phyloP scores from a whole-genome alignment of 1,284 basidiomycete genomes.

The Inonotus hispidus region DNA sequence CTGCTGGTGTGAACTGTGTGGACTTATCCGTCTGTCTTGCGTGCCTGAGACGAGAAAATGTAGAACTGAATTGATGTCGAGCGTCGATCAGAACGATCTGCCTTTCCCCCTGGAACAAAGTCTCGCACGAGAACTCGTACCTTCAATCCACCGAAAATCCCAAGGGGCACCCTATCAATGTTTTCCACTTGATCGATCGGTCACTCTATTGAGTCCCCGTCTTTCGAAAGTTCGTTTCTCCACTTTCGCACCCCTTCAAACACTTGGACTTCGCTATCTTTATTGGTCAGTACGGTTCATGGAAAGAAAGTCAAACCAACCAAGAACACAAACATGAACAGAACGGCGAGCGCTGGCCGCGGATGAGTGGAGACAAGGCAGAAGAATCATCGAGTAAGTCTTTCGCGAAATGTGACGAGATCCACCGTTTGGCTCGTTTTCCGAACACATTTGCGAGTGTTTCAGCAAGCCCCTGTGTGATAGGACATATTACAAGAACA shows the following conservation, averaged over 20 bases:
- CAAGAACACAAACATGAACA: neutral
- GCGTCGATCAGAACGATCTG: slow-evolving; percentile 4
- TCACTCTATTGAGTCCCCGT: neutral
- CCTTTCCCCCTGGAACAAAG: slow-evolving; percentile 4
- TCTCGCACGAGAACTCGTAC: neutral
- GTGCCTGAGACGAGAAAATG: slow-evolving; percentile 6
- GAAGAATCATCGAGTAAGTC: neutral
- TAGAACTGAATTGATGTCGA: neutral
- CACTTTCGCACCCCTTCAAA: slow-evolving; percentile 5
- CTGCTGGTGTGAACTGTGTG: neutral
- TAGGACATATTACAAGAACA: neutral
- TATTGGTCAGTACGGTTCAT: neutral
- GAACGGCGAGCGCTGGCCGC: neutral
- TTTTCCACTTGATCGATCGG: neutral
- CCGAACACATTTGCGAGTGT: slow-evolving; percentile 3
- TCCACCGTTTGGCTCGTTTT: slow-evolving; percentile 6
- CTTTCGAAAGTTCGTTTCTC: neutral
- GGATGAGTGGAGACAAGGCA: neutral
- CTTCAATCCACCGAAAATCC: neutral
- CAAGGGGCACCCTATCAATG: neutral
- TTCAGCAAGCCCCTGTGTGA: slow-evolving; percentile 3
- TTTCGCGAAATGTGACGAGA: neutral
- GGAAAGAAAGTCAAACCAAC: neutral
- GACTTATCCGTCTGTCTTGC: neutral
- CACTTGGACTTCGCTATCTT: neutral